Base-by-base conservation (phyloP, 2,329 filamentous ascomycete genomes). In the Xylaria hypoxylon region DNA sequence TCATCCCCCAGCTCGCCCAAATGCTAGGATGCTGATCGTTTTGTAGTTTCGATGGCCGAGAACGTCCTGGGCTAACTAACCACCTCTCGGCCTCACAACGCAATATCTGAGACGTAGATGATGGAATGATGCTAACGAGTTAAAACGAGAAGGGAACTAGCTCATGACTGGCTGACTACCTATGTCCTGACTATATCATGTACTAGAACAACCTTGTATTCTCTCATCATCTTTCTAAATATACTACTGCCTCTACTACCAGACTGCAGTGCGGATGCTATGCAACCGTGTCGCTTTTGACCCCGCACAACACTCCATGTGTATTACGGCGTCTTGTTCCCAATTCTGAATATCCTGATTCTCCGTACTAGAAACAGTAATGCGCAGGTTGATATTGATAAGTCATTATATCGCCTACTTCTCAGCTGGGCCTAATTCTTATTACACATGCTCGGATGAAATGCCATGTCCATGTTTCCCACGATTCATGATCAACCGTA, bases 31-130 rank as follows among this genome's bases (percentile, higher is more conserved):
- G 26, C 59, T 71, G 3, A 72, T 5, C 17, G 24, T 1, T 15
- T 38, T 38, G 8, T 67, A 85, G 85, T 85, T 13, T 84, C 84
- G 6, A 74, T 86, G 76, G 85, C 84, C 55, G 81, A 85, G 42
- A 82, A 86, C 66, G 84, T 87, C 5, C 70, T 86, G 42, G 80
- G 75, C 64, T 79, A 74, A 51, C 48, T 35, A 55, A 48, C 38
- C n/a, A 7, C 10, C 38, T 40, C 15, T 28, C 8, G 15, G 33
- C 57, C 19, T n/a, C 17, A n/a, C 3, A 44, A 35, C 31, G 28
- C 28, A n/a, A 17, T 45, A 8, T 63, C 13, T 7, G 15, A 26
- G 26, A 42, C 24, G 2, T 7, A 45, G n/a, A 52, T 22, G 17
- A 15, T 15, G 22, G 3, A 33, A 17, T n/a, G 10, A 26, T 7